phyloP scores from a whole-genome alignment of 129 eudicot genomes.

The Helichrysum umbraculigerum region DNA sequence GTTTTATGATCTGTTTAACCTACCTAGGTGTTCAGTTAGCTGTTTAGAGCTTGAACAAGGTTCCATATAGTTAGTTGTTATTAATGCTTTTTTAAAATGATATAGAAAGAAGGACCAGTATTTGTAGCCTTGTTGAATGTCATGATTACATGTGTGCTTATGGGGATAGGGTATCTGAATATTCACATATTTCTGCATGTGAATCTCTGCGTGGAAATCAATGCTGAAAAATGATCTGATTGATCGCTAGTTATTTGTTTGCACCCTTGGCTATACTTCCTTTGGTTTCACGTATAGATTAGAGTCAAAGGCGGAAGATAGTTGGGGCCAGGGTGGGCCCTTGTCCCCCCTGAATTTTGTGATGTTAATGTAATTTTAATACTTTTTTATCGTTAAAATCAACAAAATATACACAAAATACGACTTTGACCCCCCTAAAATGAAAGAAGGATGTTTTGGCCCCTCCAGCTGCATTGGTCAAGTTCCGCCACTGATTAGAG shows the following conservation, averaged over 20 bases:
- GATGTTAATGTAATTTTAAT: too few relatives aligned
- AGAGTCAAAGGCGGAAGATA: too few relatives aligned
- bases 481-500: too few relatives aligned
- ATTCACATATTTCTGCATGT: neutral
- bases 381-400: too few relatives aligned
- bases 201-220: conserved; percentile 7
- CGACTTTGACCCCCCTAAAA: too few relatives aligned
- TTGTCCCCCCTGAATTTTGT: too few relatives aligned
- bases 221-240: neutral
- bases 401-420: too few relatives aligned
- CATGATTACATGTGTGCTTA: neutral
- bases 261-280: too few relatives aligned
- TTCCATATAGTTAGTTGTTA: neutral
- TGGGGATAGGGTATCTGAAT: conserved; percentile 12
- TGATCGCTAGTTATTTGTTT: neutral
- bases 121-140: conserved; percentile 8
- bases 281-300: conserved; percentile 1
- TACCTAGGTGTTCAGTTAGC: neutral
- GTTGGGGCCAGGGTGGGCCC: too few relatives aligned
- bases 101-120: neutral
- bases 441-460: too few relatives aligned
- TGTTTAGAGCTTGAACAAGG: neutral
- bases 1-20: neutral
- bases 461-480: too few relatives aligned
- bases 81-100: conserved; percentile 14